These are phyloP conservation scores for Aethionema arabicum DNA, from an alignment of 345 rosid genomes.

Conservation along the genomic window DNA sequence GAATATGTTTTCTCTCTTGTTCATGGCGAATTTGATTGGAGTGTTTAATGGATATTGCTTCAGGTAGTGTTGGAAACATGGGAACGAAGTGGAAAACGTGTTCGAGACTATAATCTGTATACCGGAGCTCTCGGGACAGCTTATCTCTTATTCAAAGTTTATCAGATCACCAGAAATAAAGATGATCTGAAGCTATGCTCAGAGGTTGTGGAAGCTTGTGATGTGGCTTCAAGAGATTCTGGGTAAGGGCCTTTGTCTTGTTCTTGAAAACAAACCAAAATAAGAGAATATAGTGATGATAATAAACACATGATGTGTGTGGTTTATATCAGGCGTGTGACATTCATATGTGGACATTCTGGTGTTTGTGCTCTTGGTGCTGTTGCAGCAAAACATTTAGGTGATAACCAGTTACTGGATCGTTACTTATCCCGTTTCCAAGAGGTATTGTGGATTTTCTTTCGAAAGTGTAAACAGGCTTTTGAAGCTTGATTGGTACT, in stretches of 20 bases:
- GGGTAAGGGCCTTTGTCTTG: slow-evolving; percentile 36
- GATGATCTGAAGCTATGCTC: slow-evolving; percentile 48
- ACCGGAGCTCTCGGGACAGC: slow-evolving; percentile 61
- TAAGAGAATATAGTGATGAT: not conserved
- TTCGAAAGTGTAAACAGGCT: not conserved
- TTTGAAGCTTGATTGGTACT: slow-evolving; percentile 11
- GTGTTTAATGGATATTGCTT: slow-evolving; percentile 6
- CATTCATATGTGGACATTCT: slow-evolving; percentile 61
- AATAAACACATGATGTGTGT: not conserved
- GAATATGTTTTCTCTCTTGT: not conserved
- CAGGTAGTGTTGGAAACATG: slow-evolving; percentile 59
- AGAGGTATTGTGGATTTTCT: slow-evolving; percentile 38
- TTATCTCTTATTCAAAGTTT: slow-evolving; percentile 57
- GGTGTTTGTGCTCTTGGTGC: slow-evolving; percentile 78
- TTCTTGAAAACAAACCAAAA: not conserved
- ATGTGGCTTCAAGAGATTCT: slow-evolving; percentile 52
- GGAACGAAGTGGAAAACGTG: slow-evolving; percentile 46
- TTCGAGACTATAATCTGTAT: slow-evolving; percentile 49
- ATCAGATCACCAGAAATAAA: slow-evolving; percentile 42
- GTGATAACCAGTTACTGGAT: slow-evolving; percentile 38
- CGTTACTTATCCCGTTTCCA: slow-evolving; percentile 45
- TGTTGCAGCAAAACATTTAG: slow-evolving; percentile 52
- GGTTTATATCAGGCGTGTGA: slow-evolving; percentile 44
- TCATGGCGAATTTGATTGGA: not conserved
- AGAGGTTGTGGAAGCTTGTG: slow-evolving; percentile 53